These are phyloP conservation scores for Anthoceros angustus DNA, from an alignment of 225 moss, liverwort and hornwort genomes.

Conservation along the genomic window DNA sequence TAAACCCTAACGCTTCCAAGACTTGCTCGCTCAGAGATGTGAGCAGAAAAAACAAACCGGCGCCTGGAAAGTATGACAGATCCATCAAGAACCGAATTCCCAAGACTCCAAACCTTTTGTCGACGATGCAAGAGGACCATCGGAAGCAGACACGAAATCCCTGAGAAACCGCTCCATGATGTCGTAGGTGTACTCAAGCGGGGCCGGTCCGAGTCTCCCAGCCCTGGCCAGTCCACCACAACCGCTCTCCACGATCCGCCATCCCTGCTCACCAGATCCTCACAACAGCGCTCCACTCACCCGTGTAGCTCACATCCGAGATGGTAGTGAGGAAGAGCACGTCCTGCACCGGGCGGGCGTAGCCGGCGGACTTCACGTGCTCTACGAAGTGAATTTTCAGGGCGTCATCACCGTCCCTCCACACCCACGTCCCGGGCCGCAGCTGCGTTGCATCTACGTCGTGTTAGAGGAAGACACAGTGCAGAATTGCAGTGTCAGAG, in stretches of 20 bases:
- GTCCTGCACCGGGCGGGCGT: slow-evolving; percentile 20
- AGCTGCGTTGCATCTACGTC: slow-evolving; percentile 24
- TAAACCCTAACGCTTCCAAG: neutral
- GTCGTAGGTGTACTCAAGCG: slow-evolving; percentile 59
- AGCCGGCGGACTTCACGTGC: slow-evolving; percentile 16
- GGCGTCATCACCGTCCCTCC: slow-evolving; percentile 40
- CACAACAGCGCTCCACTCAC: slow-evolving; percentile 74
- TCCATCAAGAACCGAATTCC: no score
- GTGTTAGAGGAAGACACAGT: neutral
- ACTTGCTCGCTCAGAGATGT: neutral
- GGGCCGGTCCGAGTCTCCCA: slow-evolving; percentile 75
- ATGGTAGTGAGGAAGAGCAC: slow-evolving; percentile 60
- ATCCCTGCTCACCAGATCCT: slow-evolving; percentile 33
- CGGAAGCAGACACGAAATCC: slow-evolving; percentile 43
- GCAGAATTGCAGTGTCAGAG: neutral
- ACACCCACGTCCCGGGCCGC: slow-evolving; percentile 50
- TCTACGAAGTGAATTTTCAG: slow-evolving; percentile 59
- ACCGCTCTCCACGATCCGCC: slow-evolving; percentile 31
- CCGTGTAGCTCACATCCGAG: slow-evolving; percentile 89
- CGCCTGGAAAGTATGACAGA: no score
- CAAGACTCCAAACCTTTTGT: slow-evolving; percentile 17
- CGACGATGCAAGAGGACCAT: slow-evolving; percentile 43
- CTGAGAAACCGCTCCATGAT: slow-evolving; percentile 53
- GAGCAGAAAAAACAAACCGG: neutral
- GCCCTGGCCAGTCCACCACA: slow-evolving; percentile 79